These are phyloP conservation scores for Odontarrhena argentea DNA, from an alignment of 345 rosid species.

Conservation along the genomic window DNA sequence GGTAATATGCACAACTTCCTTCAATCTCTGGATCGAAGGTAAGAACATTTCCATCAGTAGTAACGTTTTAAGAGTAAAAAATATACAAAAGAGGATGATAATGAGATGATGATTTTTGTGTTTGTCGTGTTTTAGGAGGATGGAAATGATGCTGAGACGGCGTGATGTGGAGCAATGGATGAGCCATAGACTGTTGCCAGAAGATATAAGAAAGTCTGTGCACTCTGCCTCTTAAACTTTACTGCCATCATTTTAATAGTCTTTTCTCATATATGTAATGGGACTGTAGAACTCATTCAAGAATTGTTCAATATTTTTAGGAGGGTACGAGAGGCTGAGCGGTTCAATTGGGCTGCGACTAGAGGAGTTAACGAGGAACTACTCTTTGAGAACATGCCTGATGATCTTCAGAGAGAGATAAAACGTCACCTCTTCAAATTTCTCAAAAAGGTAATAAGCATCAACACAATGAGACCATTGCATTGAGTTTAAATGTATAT, in stretches of 20 bases:
- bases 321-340: slow-evolving; percentile 62
- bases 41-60: slow-evolving; percentile 4
- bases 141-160: slow-evolving; percentile 73
- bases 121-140: slow-evolving; percentile 48
- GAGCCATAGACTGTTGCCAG: slow-evolving; percentile 76
- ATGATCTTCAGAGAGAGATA: slow-evolving; percentile 77
- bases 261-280: neutral
- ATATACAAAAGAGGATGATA: neutral
- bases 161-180: slow-evolving; percentile 93
- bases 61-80: neutral
- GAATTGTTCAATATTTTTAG: neutral
- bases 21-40: slow-evolving; percentile 77
- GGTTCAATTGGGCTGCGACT: slow-evolving; percentile 73
- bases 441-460: slow-evolving; percentile 54
- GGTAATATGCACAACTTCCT: slow-evolving; percentile 94
- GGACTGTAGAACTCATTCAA: neutral
- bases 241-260: too few relatives aligned
- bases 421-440: slow-evolving; percentile 78
- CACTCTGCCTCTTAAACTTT: neutral
- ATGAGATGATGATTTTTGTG: slow-evolving; percentile 12
- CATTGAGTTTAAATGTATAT: too few relatives aligned
- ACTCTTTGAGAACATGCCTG: slow-evolving; percentile 69
- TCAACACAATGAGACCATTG: too few relatives aligned
- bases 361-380: slow-evolving; percentile 74
- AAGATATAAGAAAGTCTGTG: slow-evolving; percentile 54